phyloP scores from a whole-genome alignment of 2,329 filamentous ascomycete genomes.

The Ophiostoma sp. region DNA sequence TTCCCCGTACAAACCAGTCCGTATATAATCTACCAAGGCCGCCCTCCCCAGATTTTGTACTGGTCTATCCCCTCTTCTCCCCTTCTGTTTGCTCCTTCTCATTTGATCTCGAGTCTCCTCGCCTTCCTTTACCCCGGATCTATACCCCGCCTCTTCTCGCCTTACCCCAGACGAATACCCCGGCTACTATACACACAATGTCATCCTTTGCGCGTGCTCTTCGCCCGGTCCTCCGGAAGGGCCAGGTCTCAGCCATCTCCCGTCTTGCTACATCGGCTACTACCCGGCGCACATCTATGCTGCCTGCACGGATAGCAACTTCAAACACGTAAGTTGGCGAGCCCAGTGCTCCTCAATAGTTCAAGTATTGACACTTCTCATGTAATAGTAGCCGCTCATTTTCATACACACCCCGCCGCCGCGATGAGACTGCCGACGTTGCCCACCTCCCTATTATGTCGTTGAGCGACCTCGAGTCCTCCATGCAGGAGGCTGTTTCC shows the following conservation, averaged over 20 bases:
- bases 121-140: background rate
- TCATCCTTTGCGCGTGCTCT: constrained; percentile 48
- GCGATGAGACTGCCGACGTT: constrained; percentile 60
- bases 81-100: background rate
- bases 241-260: constrained; percentile 32
- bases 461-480: constrained; percentile 79
- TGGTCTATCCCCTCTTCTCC: background rate
- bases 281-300: constrained; percentile 16
- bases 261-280: constrained; percentile 20
- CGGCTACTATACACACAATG: constrained; percentile 32
- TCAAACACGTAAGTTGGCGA: constrained; percentile 19
- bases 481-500: constrained; percentile 84
- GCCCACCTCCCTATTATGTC: constrained; percentile 90
- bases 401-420: constrained; percentile 53
- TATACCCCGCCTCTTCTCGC: background rate
- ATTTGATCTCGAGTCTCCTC: background rate
- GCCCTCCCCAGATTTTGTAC: background rate
- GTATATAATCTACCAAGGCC: background rate
- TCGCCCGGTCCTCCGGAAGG: constrained; percentile 47
- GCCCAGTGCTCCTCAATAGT: background rate
- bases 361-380: background rate
- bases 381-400: constrained; percentile 46
- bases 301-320: constrained; percentile 18
- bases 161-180: constrained; percentile 12
- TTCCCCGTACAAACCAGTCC: background rate